phyloP scores from a whole-genome alignment of 2,329 filamentous ascomycete genomes.

The Ilyonectria destructans region DNA sequence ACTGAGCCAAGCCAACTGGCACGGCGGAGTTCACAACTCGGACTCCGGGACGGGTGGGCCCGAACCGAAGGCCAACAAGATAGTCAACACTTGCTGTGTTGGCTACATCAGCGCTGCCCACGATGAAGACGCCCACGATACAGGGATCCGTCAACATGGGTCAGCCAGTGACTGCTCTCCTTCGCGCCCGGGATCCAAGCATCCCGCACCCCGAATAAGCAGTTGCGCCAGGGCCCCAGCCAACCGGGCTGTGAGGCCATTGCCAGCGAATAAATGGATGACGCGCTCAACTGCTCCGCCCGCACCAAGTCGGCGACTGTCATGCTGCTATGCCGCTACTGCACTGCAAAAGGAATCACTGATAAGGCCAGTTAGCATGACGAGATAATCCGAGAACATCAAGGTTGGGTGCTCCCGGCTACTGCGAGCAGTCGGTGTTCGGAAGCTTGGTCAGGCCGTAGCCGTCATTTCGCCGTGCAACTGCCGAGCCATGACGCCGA shows the following conservation, averaged over 20 bases:
- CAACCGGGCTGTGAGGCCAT: slow-evolving; percentile 6
- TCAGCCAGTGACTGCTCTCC: not conserved
- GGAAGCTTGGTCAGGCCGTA: slow-evolving; percentile 20
- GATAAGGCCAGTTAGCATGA: slow-evolving; percentile 23
- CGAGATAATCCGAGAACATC: slow-evolving; percentile 1
- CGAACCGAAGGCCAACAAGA: slow-evolving; percentile 2
- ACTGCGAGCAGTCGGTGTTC: slow-evolving; percentile 21
- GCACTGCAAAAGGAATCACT: not conserved
- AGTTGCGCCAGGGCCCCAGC: slow-evolving; percentile 15
- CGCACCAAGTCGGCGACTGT: not conserved
- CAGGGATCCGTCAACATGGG: not conserved
- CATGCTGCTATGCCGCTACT: not conserved
- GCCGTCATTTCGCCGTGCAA: not conserved
- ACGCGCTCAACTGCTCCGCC: slow-evolving; percentile 22
- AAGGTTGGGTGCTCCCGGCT: not conserved
- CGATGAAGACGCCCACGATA: not conserved
- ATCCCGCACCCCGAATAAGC: slow-evolving; percentile 12
- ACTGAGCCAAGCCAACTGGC: slow-evolving; percentile 17
- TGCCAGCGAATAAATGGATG: slow-evolving; percentile 25
- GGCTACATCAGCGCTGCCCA: not conserved
- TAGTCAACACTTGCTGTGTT: not conserved
- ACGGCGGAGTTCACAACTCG: slow-evolving; percentile 7
- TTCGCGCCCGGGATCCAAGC: slow-evolving; percentile 3
- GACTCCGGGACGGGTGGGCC: slow-evolving; percentile 25
- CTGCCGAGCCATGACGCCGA: not conserved